phyloP scores from a whole-genome alignment of 306 rosid species.

The Rosa persica region DNA sequence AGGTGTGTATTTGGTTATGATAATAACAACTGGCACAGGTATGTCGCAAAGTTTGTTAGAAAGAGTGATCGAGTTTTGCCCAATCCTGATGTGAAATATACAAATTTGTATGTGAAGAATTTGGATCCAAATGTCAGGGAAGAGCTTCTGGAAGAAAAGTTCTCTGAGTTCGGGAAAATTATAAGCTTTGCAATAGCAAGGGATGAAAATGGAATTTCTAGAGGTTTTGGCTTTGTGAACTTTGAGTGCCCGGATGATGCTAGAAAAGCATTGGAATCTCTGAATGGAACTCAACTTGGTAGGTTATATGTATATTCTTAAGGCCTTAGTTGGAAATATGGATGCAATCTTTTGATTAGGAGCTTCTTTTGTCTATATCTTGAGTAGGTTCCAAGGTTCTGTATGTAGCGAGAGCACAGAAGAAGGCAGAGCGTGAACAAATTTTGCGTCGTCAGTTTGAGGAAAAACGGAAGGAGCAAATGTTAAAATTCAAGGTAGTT shows the following conservation, averaged over 20 bases:
- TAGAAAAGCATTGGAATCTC: constrained; percentile 64
- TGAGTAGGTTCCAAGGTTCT: constrained; percentile 70
- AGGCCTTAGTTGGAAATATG: constrained; percentile 9
- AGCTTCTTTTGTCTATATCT: constrained; percentile 17
- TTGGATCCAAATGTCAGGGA: constrained; percentile 63
- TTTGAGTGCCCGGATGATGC: constrained; percentile 78
- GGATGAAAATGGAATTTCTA: constrained; percentile 59
- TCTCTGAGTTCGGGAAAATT: constrained; percentile 68
- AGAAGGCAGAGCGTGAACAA: constrained; percentile 81
- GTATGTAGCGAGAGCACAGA: constrained; percentile 85
- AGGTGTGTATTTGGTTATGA: constrained; percentile 8
- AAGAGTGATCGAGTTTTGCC: constrained; percentile 61
- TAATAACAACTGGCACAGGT: constrained; percentile 44
- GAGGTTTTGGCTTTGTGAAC: constrained; percentile 82
- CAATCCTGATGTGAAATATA: constrained; percentile 57
- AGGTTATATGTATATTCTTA: constrained; percentile 22
- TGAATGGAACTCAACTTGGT: constrained; percentile 75
- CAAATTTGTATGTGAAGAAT: constrained; percentile 80
- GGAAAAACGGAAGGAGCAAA: constrained; percentile 79
- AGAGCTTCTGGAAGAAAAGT: constrained; percentile 57
- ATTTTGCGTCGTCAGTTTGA: constrained; percentile 60
- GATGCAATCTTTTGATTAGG: constrained; percentile 9
- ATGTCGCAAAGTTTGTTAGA: constrained; percentile 68
- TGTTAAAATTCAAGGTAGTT: constrained; percentile 59
- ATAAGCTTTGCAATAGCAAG: constrained; percentile 60